phyloP scores from a whole-genome alignment of 1,139 yeast species.

The Yamadazyma buinensis region DNA sequence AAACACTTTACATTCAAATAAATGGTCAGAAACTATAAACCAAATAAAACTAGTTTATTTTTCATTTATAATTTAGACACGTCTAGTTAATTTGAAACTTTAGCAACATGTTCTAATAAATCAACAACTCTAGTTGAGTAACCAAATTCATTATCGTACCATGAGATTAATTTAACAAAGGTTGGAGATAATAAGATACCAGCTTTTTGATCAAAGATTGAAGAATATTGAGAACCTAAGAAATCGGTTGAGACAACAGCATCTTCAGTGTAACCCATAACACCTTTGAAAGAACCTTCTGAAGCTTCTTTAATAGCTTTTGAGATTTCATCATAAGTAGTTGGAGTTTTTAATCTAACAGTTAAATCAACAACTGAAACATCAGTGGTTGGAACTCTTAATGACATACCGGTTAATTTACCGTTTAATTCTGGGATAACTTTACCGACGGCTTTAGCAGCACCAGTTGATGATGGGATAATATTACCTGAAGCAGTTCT shows the following conservation, averaged over 20 bases:
- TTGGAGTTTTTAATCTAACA: constrained; percentile 59
- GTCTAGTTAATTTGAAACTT: constrained; percentile 27
- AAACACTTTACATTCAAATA: background rate
- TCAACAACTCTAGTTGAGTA: constrained; percentile 91
- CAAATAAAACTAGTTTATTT: too few relatives aligned
- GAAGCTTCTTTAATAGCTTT: constrained; percentile 68
- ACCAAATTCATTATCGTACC: constrained; percentile 92
- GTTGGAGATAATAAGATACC: constrained; percentile 80
- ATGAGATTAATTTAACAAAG: constrained; percentile 80
- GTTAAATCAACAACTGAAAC: constrained; percentile 61
- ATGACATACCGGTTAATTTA: constrained; percentile 84
- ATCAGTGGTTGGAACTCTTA: constrained; percentile 85
- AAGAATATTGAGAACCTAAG: constrained; percentile 73
- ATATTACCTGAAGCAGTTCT: constrained; percentile 89
- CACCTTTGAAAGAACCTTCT: constrained; percentile 68
- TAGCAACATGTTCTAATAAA: constrained; percentile 73
- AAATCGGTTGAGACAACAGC: constrained; percentile 85
- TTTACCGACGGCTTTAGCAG: constrained; percentile 91
- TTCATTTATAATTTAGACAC: constrained; percentile 11
- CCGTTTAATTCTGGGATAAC: constrained; percentile 86
- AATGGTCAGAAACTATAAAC: constrained; percentile 1
- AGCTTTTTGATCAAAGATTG: constrained; percentile 82
- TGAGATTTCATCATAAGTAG: constrained; percentile 74
- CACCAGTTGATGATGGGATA: constrained; percentile 89
- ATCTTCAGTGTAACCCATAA: constrained; percentile 81